Evolutionary conservation across 2,329 filamentous ascomycete species (phyloP).

Genomic region (Phoma sp.): DNA sequence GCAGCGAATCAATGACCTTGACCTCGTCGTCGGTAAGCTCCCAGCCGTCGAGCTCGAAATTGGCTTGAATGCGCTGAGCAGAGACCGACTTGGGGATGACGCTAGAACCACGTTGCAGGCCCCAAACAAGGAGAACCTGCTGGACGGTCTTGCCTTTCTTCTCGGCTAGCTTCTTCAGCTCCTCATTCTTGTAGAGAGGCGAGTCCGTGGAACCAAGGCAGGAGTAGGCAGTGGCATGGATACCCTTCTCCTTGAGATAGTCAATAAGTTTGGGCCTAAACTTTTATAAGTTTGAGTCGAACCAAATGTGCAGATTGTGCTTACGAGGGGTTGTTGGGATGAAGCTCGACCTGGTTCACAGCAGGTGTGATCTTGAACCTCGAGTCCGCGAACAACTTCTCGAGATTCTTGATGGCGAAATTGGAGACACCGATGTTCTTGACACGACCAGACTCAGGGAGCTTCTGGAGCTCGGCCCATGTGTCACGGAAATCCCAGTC

Average conservation of each 20-base stretch:
- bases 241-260: constrained; percentile 74
- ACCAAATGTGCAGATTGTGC: background rate
- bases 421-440: constrained; percentile 86
- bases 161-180: constrained; percentile 67
- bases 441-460: constrained; percentile 72
- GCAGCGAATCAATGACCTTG: constrained; percentile 68
- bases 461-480: constrained; percentile 74
- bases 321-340: constrained; percentile 77
- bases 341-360: constrained; percentile 83
- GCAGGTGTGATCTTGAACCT: constrained; percentile 68
- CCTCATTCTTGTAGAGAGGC: constrained; percentile 70
- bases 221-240: constrained; percentile 77
- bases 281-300: constrained; percentile 14
- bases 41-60: constrained; percentile 78
- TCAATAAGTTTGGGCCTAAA: constrained; percentile 71
- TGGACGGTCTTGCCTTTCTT: constrained; percentile 71
- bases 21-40: constrained; percentile 75
- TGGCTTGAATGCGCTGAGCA: constrained; percentile 73
- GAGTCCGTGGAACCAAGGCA: constrained; percentile 75
- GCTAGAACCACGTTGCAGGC: constrained; percentile 78
- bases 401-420: constrained; percentile 80
- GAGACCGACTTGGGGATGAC: constrained; percentile 88
- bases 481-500: constrained; percentile 87
- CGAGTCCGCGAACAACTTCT: constrained; percentile 71
- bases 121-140: constrained; percentile 82